Conservation (phyloP, 1,139 yeast species). For the Pichia sorboxylosa region DNA sequence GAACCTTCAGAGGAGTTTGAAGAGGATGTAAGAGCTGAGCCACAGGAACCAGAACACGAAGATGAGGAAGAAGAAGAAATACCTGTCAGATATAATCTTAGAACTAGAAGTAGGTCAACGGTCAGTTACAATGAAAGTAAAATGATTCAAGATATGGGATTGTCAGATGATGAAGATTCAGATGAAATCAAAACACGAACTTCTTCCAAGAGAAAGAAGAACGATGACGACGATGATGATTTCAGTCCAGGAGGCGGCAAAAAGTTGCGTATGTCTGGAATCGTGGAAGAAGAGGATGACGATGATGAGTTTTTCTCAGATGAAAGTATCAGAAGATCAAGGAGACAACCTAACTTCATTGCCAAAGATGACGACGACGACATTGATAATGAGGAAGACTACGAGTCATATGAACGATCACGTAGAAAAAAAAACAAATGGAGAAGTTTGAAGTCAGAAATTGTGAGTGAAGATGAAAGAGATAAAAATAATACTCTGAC, state of each 20-base stretch:
- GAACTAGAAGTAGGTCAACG: slow-evolving; percentile 18
- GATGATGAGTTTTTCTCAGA: slow-evolving; percentile 10
- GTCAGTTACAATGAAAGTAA: slow-evolving; percentile 25
- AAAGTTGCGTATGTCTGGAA: slow-evolving; percentile 14
- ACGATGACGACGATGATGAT: slow-evolving; percentile 16
- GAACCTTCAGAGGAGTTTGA: slow-evolving; percentile 18
- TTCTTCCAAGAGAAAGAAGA: slow-evolving; percentile 3
- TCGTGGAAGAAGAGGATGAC: slow-evolving; percentile 1
- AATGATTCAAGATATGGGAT: slow-evolving; percentile 2
- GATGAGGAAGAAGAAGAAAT: slow-evolving; percentile 27
- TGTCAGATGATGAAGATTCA: background rate
- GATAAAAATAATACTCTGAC: background rate
- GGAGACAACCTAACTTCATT: slow-evolving; percentile 15
- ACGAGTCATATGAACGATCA: slow-evolving; percentile 3
- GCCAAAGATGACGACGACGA: slow-evolving; percentile 19
- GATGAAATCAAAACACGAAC: background rate
- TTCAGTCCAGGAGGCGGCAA: slow-evolving; percentile 7
- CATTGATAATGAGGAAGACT: slow-evolving; percentile 14
- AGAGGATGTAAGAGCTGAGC: slow-evolving; percentile 11
- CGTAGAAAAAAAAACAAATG: background rate
- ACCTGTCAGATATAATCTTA: slow-evolving; percentile 20
- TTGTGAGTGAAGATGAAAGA: no score
- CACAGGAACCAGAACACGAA: background rate
- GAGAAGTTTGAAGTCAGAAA: background rate
- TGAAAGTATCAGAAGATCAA: no score